A percentile compares a stretch with the other conserved stretches of the same genome.
phyloP scores from a whole-genome alignment of 2,329 filamentous ascomycete species.

The Trichoderma aggressivum region DNA sequence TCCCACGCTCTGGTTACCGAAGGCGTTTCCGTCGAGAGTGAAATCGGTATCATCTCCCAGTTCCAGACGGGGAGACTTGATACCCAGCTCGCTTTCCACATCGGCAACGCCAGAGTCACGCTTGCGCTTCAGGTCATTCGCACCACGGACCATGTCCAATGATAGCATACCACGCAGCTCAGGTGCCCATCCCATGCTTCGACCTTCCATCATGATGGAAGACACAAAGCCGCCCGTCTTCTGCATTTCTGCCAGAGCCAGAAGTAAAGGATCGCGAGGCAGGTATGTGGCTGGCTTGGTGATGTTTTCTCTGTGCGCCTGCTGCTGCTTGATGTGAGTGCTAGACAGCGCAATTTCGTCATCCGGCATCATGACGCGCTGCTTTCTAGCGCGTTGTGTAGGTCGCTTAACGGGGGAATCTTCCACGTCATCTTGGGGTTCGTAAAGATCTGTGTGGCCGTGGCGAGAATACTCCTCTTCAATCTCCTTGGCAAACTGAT shows the following conservation, averaged over 20 bases:
- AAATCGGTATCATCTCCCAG: constrained; percentile 64
- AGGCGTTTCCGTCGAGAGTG: constrained; percentile 44
- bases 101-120: constrained; percentile 83
- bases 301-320: constrained; percentile 81
- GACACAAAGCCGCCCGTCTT: constrained; percentile 86
- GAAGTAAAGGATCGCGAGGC: constrained; percentile 78
- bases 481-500: constrained; percentile 57
- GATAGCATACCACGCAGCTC: constrained; percentile 92
- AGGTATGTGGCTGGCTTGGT: constrained; percentile 79
- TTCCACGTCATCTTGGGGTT: constrained; percentile 56
- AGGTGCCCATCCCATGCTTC: constrained; percentile 79
- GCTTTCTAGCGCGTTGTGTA: constrained; percentile 69
- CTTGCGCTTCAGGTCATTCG: constrained; percentile 87
- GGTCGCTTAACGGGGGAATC: constrained; percentile 61
- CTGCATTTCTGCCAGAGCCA: constrained; percentile 89
- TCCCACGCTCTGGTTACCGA: constrained; percentile 52
- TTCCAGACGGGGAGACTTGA: constrained; percentile 68
- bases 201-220: constrained; percentile 77
- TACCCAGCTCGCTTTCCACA: constrained; percentile 63
- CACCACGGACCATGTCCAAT: constrained; percentile 71
- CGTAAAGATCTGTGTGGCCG: constrained; percentile 58
- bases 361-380: constrained; percentile 81
- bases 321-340: constrained; percentile 78
- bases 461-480: constrained; percentile 55
- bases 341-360: constrained; percentile 73